Conservation (phyloP, 176 grass and related monocot genomes). For the Eremochloa ophiuroides region DNA sequence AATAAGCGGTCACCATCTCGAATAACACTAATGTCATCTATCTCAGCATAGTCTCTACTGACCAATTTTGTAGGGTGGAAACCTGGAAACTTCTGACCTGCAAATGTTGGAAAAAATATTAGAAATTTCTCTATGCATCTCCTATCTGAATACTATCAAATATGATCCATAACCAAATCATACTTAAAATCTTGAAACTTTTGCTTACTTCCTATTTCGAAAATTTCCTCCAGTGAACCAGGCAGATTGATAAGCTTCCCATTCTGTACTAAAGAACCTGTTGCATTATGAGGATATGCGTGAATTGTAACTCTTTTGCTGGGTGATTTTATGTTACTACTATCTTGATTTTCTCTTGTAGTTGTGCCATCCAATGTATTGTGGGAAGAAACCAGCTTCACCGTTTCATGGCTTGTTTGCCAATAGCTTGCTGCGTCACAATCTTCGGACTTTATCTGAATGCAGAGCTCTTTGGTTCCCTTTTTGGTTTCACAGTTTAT, state of each 20-base stretch:
- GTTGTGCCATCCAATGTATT: slow-evolving; percentile 9
- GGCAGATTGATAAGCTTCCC: slow-evolving; percentile 87
- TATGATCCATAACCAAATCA: neutral
- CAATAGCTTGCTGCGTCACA: neutral
- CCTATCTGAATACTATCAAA: neutral
- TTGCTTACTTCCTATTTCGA: slow-evolving; percentile 73
- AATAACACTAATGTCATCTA: slow-evolving; percentile 80
- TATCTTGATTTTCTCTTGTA: slow-evolving; percentile 19
- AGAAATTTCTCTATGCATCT: neutral
- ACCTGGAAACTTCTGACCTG: slow-evolving; percentile 74
- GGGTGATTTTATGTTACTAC: neutral
- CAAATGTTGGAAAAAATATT: slow-evolving; percentile 15
- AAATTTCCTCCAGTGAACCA: slow-evolving; percentile 68
- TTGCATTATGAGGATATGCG: slow-evolving; percentile 17
- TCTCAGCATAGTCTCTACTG: slow-evolving; percentile 80
- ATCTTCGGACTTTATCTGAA: slow-evolving; percentile 36
- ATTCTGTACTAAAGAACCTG: slow-evolving; percentile 32
- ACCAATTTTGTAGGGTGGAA: slow-evolving; percentile 56
- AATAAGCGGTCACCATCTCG: slow-evolving; percentile 83
- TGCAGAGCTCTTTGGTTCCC: slow-evolving; percentile 24
- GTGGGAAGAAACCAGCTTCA: neutral
- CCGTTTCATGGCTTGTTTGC: neutral
- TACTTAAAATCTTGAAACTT: neutral
- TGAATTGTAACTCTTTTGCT: slow-evolving; percentile 75
- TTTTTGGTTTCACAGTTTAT: slow-evolving; percentile 20